Percentiles rank a stretch among this genome's conserved stretches.
phyloP scores from a whole-genome alignment of 163 green algal species.

The Chlamydomonas reinhardtii region DNA sequence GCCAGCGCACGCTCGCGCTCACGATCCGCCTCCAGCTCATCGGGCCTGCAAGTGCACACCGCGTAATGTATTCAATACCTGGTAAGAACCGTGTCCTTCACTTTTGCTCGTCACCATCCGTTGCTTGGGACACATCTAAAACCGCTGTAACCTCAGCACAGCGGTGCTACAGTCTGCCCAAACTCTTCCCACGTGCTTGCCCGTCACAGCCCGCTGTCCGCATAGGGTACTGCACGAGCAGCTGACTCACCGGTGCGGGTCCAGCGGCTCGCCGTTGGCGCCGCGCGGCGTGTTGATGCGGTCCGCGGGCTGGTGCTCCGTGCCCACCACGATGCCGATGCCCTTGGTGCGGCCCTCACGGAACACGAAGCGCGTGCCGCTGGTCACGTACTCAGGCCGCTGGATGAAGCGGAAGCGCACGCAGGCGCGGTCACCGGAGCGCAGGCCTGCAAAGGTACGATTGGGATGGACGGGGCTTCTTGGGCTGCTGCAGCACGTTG shows the following conservation, averaged over 20 bases:
- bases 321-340: conserved; percentile 87
- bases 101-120: too few relatives aligned
- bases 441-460: conserved; percentile 31
- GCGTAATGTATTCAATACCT: too few relatives aligned
- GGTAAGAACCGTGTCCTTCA: too few relatives aligned
- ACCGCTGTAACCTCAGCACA: too few relatives aligned
- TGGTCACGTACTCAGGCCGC: conserved; percentile 81
- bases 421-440: conserved; percentile 68
- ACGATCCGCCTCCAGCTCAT: conserved; percentile 35
- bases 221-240: background rate
- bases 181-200: too few relatives aligned
- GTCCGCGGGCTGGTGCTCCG: conserved; percentile 52
- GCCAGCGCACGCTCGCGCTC: conserved; percentile 26
- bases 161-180: too few relatives aligned
- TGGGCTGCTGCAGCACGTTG: too few relatives aligned
- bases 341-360: conserved; percentile 91
- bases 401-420: conserved; percentile 93
- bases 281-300: background rate
- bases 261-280: background rate
- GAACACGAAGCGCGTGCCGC: conserved; percentile 92
- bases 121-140: too few relatives aligned
- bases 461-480: background rate
- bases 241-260: background rate
- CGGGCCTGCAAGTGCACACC: background rate
- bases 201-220: too few relatives aligned